Percentiles rank a stretch among this genome's conserved stretches.
Conservation (phyloP, 2,329 filamentous ascomycete species). For the Grosmannia huntii region DNA sequence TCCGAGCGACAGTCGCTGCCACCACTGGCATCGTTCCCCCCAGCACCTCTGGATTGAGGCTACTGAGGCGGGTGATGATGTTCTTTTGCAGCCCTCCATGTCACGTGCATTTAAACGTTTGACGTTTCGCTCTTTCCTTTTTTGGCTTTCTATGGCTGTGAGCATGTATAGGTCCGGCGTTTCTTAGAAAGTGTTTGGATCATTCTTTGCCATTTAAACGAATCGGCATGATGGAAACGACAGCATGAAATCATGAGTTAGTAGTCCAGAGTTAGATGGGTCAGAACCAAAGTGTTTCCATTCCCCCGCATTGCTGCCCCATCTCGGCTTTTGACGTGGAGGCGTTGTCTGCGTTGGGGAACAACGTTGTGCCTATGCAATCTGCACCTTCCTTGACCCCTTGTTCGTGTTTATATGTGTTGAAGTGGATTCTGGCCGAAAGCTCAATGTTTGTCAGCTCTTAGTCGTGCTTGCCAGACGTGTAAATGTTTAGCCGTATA, state of each 20-base stretch:
- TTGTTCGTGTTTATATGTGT: background rate
- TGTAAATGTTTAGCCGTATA: too few relatives aligned
- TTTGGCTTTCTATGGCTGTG: background rate
- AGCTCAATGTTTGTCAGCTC: conserved; percentile 2
- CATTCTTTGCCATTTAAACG: background rate
- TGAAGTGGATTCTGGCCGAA: background rate
- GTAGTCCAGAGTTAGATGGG: background rate
- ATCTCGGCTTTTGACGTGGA: background rate
- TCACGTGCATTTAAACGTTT: background rate
- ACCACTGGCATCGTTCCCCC: background rate
- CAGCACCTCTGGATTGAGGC: background rate
- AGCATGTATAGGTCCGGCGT: background rate
- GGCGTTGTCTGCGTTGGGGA: too few relatives aligned
- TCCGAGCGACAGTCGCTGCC: conserved; percentile 7
- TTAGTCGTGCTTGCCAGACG: background rate
- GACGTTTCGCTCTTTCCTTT: background rate
- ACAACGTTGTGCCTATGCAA: background rate
- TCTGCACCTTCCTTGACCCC: background rate
- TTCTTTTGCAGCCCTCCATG: background rate
- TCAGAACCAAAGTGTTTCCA: background rate
- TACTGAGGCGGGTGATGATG: background rate
- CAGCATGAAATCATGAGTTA: background rate
- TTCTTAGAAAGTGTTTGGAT: background rate
- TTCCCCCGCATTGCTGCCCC: background rate
- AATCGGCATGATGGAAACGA: conserved; percentile 1